These are phyloP conservation scores for Tylopilus sp. DNA, from an alignment of 1,284 basidiomycete species.

Conservation along the genomic window DNA sequence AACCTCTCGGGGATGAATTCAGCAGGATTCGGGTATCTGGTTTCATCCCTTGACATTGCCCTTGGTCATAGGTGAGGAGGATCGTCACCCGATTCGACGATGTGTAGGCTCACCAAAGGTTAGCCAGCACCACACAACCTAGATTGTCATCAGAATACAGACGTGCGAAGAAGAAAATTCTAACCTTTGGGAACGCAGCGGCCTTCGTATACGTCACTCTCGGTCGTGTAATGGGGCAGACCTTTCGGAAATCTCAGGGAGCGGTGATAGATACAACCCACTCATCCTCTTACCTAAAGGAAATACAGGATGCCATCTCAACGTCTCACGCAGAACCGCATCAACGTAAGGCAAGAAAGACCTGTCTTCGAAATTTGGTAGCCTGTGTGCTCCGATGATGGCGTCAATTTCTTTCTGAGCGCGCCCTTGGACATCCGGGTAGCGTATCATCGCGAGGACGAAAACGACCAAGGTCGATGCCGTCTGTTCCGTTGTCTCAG, in stretches of 20 bases:
- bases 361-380: slow-evolving; percentile 43
- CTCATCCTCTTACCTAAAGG: slow-evolving; percentile 23
- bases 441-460: slow-evolving; percentile 37
- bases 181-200: slow-evolving; percentile 28
- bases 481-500: slow-evolving; percentile 20
- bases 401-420: slow-evolving; percentile 43
- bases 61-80: slow-evolving; percentile 17
- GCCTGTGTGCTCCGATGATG: slow-evolving; percentile 35
- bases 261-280: not conserved
- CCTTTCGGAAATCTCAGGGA: slow-evolving; percentile 16
- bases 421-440: slow-evolving; percentile 37
- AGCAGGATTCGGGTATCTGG: slow-evolving; percentile 24
- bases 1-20: slow-evolving; percentile 33
- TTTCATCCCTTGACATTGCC: slow-evolving; percentile 32
- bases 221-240: slow-evolving; percentile 27
- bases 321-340: slow-evolving; percentile 41
- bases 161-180: not conserved
- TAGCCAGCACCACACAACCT: slow-evolving; percentile 33
- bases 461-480: slow-evolving; percentile 34
- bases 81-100: not conserved
- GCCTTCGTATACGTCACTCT: slow-evolving; percentile 28
- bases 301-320: slow-evolving; percentile 36
- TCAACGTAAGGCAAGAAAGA: slow-evolving; percentile 38
- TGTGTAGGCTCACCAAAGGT: slow-evolving; percentile 25
- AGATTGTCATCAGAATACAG: slow-evolving; percentile 12